Base-by-base conservation (phyloP, 129 eudicot genomes). In the Calendula officinalis region DNA sequence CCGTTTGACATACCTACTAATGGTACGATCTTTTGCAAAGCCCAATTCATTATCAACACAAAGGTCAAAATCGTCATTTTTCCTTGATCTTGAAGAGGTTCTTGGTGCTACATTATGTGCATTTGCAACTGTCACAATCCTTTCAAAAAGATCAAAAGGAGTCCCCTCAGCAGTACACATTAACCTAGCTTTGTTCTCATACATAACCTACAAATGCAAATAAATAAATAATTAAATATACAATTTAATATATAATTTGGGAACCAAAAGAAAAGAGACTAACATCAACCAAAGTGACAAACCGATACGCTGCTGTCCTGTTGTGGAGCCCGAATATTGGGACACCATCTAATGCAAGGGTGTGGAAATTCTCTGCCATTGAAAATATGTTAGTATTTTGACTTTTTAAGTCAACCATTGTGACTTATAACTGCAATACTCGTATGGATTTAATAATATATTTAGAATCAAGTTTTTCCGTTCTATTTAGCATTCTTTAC, bases 201-300 rank as follows among this genome's bases (percentile, higher is more conserved):
- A 91, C 95, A 91, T 84, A 54, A 91, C 95, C 97, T 84, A 68
- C n/a, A 56, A 37, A 11, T 35, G 14, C 38, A 36, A 66, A 39
- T 46, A 6, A 46, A 9, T 43, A 3, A 54, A 11, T 66, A 55
- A 8, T 7, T 12, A 40, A 74, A 13, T 47, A 38, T 22, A 56
- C 53, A 9, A 39, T 35, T 46, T 14, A n/a, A n/a, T n/a, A n/a
- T 16, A n/a, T n/a, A 7, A 46, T 11, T 46, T 6, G 12, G 50
- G 33, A 8, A 45, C 65, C 41, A 42, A 61, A 69, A 71, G 67
- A 70, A 58, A 76, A 1, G 64, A 70, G 62, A 87, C 95, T 88
- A 78, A 91, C 97, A 74, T 91, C 97, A 73, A 91, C 94, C 62
- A 91, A 78, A 52, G 95, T 91, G 83, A 91, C 95, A 50, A 91